Base-by-base conservation (phyloP, 495 filamentous ascomycete genomes). In the Oleoguttula mirabilis region DNA sequence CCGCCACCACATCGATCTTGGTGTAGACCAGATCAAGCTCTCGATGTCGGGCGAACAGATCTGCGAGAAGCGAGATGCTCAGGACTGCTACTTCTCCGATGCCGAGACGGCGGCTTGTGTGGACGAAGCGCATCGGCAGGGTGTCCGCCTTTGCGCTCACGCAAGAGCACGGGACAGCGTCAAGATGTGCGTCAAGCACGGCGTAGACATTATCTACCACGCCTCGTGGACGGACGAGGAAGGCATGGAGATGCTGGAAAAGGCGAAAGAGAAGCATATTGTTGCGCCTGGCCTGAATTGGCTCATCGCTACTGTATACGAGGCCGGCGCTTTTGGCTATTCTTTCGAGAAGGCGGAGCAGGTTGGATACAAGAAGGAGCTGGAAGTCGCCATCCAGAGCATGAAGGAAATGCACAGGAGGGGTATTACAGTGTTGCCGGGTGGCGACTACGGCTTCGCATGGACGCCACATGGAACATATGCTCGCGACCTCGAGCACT, bases 391-490 rank as follows among this genome's bases (percentile, higher is more conserved):
- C 3, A 61, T 65, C 28, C 50, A 42, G 19, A 66, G 51, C 3
- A 53, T 70, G 33, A 47, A 56, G 20, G 68, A 72, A 49, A 70
- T 72, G 68, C 68, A 65, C 46, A 49, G 54, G 15, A 55, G 68
- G 32, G 66, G 66, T 19, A 70, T 72, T 40, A 49, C 54, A 2
- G 61, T 72, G 5, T 54, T 72, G 1, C 68, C 68, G 0, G 66
- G 68, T 32, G 68, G 69, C 6, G 69, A 73, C 45, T 73, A 72
- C 31, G 68, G 69, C 16, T 73, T 73, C 45, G 65, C 66, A 1
- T 71, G 69, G 69, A 66, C 64, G 16, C 68, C 66, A 1, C 66
- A 71, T 25, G 69, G 69, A 2, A 71, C 66, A 0, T 72, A 70
- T 41, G 43, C 36, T 37, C 41, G 41, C 11, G 41, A 44, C 19